Conservation (phyloP, 2,329 filamentous ascomycete species). For the Ophioceras dolichostomum region DNA sequence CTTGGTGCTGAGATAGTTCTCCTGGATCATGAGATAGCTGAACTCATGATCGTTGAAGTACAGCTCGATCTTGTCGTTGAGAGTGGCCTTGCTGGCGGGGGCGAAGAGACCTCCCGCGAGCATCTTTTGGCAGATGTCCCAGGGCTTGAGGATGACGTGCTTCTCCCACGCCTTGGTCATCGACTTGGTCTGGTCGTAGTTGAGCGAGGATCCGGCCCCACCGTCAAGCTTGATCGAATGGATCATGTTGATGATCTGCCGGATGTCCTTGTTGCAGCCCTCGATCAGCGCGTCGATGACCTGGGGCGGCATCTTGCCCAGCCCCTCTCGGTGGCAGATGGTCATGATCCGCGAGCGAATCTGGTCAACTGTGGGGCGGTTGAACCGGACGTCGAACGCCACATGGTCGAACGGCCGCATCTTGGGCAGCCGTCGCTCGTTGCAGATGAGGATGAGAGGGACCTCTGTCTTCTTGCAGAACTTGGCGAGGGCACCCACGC, state of each 20-base stretch:
- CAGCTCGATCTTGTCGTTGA: conserved; percentile 96
- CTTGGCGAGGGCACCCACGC: conserved; percentile 85
- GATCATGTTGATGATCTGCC: conserved; percentile 98
- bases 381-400: conserved; percentile 76
- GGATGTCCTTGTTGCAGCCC: conserved; percentile 88
- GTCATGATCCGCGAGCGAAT: conserved; percentile 89
- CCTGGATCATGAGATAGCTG: conserved; percentile 93
- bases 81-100: conserved; percentile 65
- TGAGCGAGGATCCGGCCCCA: conserved; percentile 59
- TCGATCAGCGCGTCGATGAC: conserved; percentile 92
- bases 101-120: conserved; percentile 79
- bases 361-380: conserved; percentile 79
- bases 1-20: conserved; percentile 85
- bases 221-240: conserved; percentile 86
- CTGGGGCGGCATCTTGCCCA: conserved; percentile 65
- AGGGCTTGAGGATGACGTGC: conserved; percentile 89
- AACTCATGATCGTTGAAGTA: conserved; percentile 99
- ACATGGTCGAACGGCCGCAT: conserved; percentile 96
- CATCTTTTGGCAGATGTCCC: conserved; percentile 95
- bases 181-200: conserved; percentile 74
- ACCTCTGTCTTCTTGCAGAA: conserved; percentile 93
- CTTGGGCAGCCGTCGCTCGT: conserved; percentile 83
- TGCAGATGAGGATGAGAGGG: conserved; percentile 95
- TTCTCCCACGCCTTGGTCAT: conserved; percentile 99
- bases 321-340: conserved; percentile 80